Evolutionary conservation across 2,329 filamentous ascomycete species (phyloP), one percentile per base, ranked within the genome.

Genomic region (Fusarium sp.): DNA sequence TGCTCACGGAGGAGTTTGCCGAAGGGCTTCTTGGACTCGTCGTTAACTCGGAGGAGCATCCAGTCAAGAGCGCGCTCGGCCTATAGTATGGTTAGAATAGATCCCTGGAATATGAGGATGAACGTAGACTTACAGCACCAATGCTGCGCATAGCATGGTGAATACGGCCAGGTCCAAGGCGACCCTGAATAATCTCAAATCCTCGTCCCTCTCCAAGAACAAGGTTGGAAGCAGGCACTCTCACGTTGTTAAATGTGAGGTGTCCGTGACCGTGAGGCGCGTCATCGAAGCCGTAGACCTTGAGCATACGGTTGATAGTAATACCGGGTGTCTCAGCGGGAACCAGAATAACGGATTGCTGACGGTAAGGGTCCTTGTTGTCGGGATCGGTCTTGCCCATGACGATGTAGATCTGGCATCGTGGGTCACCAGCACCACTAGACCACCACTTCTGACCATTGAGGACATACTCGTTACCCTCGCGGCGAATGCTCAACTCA

Each of bases 391-490:
- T 92, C 86, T 98, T 97, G 82, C 94, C 96, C 92, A 99, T 97
- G 75, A 97, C 94, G 67, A 99, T 91, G 84, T 98, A 98, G 79
- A 99, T 85, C 81, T 92, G 87, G 86, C 96, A 99, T 75, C 95
- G 89, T 62, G 92, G 92, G 82, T 99, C 96, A 62, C 96, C 96
- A 20, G 94, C 94, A 71, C 96, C 96, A 70, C 93, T 97, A 29
- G 94, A 97, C 96, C 96, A 99, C 96, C 96, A 99, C 93, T 99
- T 99, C 89, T 95, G 75, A 61, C 96, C 96, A 78, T 98, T 98
- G 57, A 99, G 86, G 20, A 98, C 90, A 78, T 96, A 98, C 75
- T 96, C 89, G 77, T 96, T 89, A 13, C 94, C 95, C 71, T 98
- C 94, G 62, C 88, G 89, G 72, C 84, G 87, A 79, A 99, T 98